Evolutionary conservation across 345 rosid genomes (phyloP), one percentile per base, ranked within the genome.

Genomic region (Eucalyptus tenuipes): DNA sequence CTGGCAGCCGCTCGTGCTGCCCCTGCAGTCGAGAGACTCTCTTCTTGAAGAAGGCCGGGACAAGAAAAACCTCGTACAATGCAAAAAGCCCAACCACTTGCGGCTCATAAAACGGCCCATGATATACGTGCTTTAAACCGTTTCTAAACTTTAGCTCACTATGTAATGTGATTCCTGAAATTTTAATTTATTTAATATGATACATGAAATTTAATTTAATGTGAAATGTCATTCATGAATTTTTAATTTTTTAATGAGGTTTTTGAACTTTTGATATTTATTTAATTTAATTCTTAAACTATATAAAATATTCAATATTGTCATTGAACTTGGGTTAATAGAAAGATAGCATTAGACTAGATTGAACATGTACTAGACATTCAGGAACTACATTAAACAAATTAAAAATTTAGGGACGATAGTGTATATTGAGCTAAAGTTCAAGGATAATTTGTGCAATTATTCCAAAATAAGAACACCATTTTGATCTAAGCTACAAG

Each of bases 111-210:
- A 75, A 75, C 29, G 10, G 47, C 82, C 82, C 47, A 40, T 20
- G 45, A 40, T 13, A 33, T 10, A 17, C 81, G 5, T 9, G 24
- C 81, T 33, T 33, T 10, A 33, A 13, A 29, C 15, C 0, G 9
- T 29, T 3, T 1, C 0, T 61, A 13, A 61, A 61, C 16, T 61
- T 7, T 4, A n/a, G 31, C 9, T 6, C 8, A 29, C 2, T 2
- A 13, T 29, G 2, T 5, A 61, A 61, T 2, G 3, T 61, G 17
- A n/a, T 13, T 61, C 0, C 0, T 11, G 3, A 61, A 29, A 0
- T 61, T 61, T 61, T 6, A 61, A 61, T 61, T 61, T 61, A 14
- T 61, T 29, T 1, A 29, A 61, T 61, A 0, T 7, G 1, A 2
- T 52, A 1, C 5, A 18, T 52, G 25, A 18, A 18, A 52, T 52